Base-by-base conservation (phyloP, 495 filamentous ascomycete genomes). In the Parathielavia hyrcaniae region DNA sequence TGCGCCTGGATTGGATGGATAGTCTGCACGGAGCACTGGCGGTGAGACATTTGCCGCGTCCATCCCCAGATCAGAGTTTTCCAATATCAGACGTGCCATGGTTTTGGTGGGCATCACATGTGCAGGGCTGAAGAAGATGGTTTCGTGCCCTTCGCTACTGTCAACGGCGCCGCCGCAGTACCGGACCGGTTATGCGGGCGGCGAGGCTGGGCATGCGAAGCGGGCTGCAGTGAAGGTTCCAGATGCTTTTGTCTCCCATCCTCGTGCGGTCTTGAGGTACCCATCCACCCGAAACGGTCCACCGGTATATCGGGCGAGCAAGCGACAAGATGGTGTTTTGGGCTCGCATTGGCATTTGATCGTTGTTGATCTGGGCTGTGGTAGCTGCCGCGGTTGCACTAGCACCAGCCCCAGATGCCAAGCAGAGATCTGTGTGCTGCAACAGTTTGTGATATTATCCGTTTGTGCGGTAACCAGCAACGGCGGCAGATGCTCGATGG, bases 161-260 rank as follows among this genome's bases (percentile, higher is more conserved):
- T 1, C 40, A 44, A 53, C 51, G 38, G 52, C 11, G 17, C 16
- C 53, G 34, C 45, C 54, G 54, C 54, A 56, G 49, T 56, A 44
- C 41, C 54, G 54, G 54, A 49, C 54, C 45, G 54, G 23, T 41
- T 38, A 49, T 56, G 54, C 54, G 54, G 34, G 54, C 30, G 39
- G 20, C 12, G 45, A 8, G 1, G 32, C 34, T 45, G 40, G 51
- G 23, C 38, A 32, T n/a, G 51, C 51, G 51, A 32, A 13, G 51
- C 51, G 51, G 39, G n/a, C n/a, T n/a, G n/a, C n/a, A 53, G 51
- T 44, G 51, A 44, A n/a, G 22, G 51, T 26, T 53, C 51, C 51
- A 30, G 23, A 34, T 30, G 7, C 30, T 17, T 30, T 30, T 30
- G 26, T 6, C 26, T n/a, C 36, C 17, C 10, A 5, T 10, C 17